phyloP scores from a whole-genome alignment of 768 basidiomycete genomes.

The Dentipellis fragilis region DNA sequence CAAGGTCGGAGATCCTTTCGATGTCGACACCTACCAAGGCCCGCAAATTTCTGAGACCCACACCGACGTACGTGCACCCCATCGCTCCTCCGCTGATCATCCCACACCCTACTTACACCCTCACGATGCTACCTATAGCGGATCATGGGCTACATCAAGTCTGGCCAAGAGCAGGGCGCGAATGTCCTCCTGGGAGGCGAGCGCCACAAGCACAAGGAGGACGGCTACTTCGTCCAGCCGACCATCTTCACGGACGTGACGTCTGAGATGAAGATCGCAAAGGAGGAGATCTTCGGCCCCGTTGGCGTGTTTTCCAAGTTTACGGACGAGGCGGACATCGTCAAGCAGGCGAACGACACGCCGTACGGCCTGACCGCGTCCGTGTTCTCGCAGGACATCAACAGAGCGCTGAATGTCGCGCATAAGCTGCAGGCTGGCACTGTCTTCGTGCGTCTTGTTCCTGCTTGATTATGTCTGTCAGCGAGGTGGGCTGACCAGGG shows the following conservation, averaged over 20 bases:
- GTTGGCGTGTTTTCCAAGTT: slow-evolving; percentile 62
- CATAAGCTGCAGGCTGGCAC: slow-evolving; percentile 77
- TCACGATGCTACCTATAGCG: slow-evolving; percentile 25
- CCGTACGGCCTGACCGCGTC: slow-evolving; percentile 81
- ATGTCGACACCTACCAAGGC: slow-evolving; percentile 50
- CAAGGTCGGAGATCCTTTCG: slow-evolving; percentile 69
- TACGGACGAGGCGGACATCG: slow-evolving; percentile 48
- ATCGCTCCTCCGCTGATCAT: too few relatives aligned
- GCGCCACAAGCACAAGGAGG: slow-evolving; percentile 28
- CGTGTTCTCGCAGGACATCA: slow-evolving; percentile 76
- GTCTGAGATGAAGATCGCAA: slow-evolving; percentile 46
- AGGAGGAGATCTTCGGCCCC: slow-evolving; percentile 61
- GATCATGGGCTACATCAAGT: slow-evolving; percentile 52
- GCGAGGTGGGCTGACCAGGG: neutral
- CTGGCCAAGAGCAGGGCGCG: slow-evolving; percentile 52
- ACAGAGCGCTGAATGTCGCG: slow-evolving; percentile 61
- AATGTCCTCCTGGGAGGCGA: slow-evolving; percentile 45
- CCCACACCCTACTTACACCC: neutral
- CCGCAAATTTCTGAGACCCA: slow-evolving; percentile 73
- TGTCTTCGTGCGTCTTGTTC: slow-evolving; percentile 36
- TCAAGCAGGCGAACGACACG: slow-evolving; percentile 77
- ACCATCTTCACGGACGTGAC: slow-evolving; percentile 51
- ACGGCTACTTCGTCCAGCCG: slow-evolving; percentile 56
- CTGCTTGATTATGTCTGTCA: neutral
- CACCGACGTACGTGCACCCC: slow-evolving; percentile 37